Base-by-base conservation (phyloP, 2,329 filamentous ascomycete species). In the Rutstroemia sydowiana region DNA sequence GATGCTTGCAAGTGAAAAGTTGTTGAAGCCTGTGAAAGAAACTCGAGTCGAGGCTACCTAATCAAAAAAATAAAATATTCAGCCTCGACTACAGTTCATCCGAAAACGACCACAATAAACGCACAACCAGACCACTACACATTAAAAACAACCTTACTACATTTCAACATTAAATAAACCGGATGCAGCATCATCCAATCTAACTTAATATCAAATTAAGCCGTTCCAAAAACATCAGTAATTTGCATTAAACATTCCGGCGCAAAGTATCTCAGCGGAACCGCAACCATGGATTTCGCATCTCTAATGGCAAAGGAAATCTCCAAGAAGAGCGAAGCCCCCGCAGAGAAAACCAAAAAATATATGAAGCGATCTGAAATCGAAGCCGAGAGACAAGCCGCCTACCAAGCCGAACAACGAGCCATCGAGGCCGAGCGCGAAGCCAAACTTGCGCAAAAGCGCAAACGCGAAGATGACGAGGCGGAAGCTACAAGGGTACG, bases 261-360 rank as follows among this genome's bases (percentile, higher is more conserved):
- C 37, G 28, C 34, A 37, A 36, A 40, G 20, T n/a, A 21, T 20
- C 20, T 5, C 23, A 8, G 4, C 23, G 4, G 23, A 42, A 21
- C 48, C 51, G 46, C 56, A 66, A 75, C 56, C 60, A 98, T 98
- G 93, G 91, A 98, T 70, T 98, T 98, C 74, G 90, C 90, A 55
- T 81, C 89, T 32, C 75, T 98, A 44, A 95, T 98, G 88, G 83
- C 87, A 64, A 87, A 89, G 66, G 90, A 95, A 70, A 93, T 98
- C 64, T 82, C 87, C 63, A 95, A 93, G 69, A 77, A 84, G 60
- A 88, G 88, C 69, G 71, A 71, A 39, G 60, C 71, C 48, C 57
- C 69, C 20, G 37, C 55, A 5, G 61, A 63, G 43, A 48, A 72
- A 14, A 63, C 69, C 36, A 84, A 85, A 63, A 95, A 95, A 70